Percentiles rank a stretch among this genome's conserved stretches.
Evolutionary conservation across 352 stramenopile species (phyloP).

Genomic region (Globisporangium splendens): DNA sequence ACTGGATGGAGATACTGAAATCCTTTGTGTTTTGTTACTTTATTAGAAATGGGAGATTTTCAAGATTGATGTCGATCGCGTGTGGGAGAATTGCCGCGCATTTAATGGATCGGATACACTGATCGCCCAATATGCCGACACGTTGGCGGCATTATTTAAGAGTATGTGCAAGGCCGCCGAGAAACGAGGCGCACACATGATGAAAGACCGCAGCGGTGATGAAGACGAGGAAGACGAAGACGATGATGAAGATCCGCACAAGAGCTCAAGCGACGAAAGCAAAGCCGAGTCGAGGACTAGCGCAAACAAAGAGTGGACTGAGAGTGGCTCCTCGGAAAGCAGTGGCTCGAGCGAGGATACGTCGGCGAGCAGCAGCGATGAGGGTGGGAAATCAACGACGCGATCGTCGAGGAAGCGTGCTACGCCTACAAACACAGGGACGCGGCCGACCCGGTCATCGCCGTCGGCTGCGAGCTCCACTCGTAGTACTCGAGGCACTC

Average conservation of each 20-base stretch:
- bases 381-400: slow-evolving; percentile 16
- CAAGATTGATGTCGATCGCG: slow-evolving; percentile 70
- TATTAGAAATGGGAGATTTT: slow-evolving; percentile 71
- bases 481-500: slow-evolving; percentile 1
- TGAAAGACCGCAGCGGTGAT: slow-evolving; percentile 28
- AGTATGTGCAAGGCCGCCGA: slow-evolving; percentile 59
- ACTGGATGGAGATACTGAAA: background rate
- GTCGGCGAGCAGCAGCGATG: slow-evolving; percentile 39
- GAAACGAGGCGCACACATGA: slow-evolving; percentile 41
- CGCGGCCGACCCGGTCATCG: slow-evolving; percentile 17
- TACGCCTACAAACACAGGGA: slow-evolving; percentile 5
- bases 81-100: slow-evolving; percentile 82
- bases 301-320: slow-evolving; percentile 60
- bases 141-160: slow-evolving; percentile 59
- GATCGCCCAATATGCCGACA: slow-evolving; percentile 74
- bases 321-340: slow-evolving; percentile 59
- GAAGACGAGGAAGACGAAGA: slow-evolving; percentile 16
- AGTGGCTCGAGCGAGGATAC: slow-evolving; percentile 53
- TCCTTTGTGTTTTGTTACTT: slow-evolving; percentile 4
- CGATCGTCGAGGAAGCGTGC: slow-evolving; percentile 17
- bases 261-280: slow-evolving; percentile 44
- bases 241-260: slow-evolving; percentile 23
- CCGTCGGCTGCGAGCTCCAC: slow-evolving; percentile 8
- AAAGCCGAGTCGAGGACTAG: slow-evolving; percentile 38
- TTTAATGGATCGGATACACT: slow-evolving; percentile 79